Percentiles rank a stretch among this genome's conserved stretches.
These are phyloP conservation scores for Ascodesmis nigricans DNA, from an alignment of 495 filamentous ascomycete species.

Conservation along the genomic window DNA sequence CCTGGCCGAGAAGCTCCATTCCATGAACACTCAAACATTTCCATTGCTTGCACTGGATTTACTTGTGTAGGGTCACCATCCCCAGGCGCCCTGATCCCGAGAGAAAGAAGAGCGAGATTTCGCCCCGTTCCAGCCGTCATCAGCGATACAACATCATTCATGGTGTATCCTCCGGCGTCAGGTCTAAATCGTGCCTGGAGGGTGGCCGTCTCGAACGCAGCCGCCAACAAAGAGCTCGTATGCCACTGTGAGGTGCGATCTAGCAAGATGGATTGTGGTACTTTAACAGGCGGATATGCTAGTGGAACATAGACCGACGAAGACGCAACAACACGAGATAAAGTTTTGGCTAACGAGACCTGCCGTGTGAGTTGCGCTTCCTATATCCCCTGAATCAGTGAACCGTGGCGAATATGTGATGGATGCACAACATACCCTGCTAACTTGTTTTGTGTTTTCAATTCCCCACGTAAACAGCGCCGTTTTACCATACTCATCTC, in stretches of 20 bases:
- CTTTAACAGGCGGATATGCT: constrained; percentile 31
- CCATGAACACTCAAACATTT: no score
- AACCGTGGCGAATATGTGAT: constrained; percentile 1
- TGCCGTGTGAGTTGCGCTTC: constrained; percentile 27
- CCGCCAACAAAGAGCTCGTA: constrained; percentile 49
- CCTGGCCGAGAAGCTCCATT: no score
- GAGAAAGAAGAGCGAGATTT: no score
- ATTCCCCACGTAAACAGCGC: constrained; percentile 70
- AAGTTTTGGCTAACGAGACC: constrained; percentile 16
- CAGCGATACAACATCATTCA: no score
- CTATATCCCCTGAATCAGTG: constrained; percentile 13
- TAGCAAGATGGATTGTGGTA: constrained; percentile 40
- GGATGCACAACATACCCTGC: constrained; percentile 39
- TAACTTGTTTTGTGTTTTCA: constrained; percentile 36
- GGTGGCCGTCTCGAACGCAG: constrained; percentile 58
- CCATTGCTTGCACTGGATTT: no score
- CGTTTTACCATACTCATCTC: constrained; percentile 80
- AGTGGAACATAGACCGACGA: constrained; percentile 65
- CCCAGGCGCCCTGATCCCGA: no score
- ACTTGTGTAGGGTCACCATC: no score
- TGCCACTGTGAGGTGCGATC: constrained; percentile 58
- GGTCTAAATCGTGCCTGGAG: constrained; percentile 55
- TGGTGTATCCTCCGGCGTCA: no score
- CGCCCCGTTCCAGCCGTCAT: no score
- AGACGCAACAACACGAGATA: constrained; percentile 24